Conservation (phyloP, 345 rosid species). For the Physaria fendleri region DNA sequence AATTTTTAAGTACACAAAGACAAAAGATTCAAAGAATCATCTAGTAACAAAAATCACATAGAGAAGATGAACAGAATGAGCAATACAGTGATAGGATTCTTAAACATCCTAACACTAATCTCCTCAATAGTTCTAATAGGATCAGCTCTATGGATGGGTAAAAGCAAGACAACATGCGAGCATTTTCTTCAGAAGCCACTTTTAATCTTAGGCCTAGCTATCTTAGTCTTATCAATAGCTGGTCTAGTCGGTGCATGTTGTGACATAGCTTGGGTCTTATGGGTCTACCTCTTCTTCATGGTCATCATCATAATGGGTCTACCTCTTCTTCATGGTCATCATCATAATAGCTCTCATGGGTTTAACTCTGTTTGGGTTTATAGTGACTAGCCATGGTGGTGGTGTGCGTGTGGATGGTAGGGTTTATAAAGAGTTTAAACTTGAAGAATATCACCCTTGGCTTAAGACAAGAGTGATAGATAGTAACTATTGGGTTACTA, state of each 20-base stretch:
- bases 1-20: neutral
- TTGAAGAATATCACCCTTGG: conserved; percentile 78
- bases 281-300: conserved; percentile 89
- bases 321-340: conserved; percentile 72
- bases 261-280: conserved; percentile 70
- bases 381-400: conserved; percentile 75
- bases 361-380: conserved; percentile 68
- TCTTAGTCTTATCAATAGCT: conserved; percentile 63
- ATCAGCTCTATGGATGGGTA: conserved; percentile 85
- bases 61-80: conserved; percentile 65
- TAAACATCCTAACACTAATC: conserved; percentile 72
- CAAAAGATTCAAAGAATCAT: conserved; percentile 13
- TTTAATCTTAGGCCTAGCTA: conserved; percentile 60
- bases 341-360: conserved; percentile 58
- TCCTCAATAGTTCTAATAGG: conserved; percentile 86
- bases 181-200: conserved; percentile 84
- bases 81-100: conserved; percentile 71
- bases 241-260: conserved; percentile 96
- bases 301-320: conserved; percentile 55
- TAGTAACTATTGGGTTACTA: conserved; percentile 56
- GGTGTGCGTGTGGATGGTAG: conserved; percentile 62
- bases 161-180: conserved; percentile 70
- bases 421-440: conserved; percentile 62
- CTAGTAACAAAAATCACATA: neutral
- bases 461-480: conserved; percentile 51